phyloP scores from a whole-genome alignment of 2,329 filamentous ascomycete genomes.

The Neofusicoccum laricinum region DNA sequence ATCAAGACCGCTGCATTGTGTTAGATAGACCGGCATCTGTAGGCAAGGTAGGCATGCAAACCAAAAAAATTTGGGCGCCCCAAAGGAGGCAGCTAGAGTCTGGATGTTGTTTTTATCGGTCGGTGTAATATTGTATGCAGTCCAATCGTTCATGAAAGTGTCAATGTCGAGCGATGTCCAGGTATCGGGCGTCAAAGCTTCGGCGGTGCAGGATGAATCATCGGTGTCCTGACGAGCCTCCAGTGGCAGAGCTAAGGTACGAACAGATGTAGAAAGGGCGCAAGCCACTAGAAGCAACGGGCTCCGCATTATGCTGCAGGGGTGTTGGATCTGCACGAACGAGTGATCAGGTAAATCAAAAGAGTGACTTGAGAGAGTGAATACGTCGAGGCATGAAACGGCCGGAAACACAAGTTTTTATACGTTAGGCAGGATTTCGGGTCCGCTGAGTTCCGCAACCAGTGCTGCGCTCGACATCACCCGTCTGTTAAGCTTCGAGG shows the following conservation, averaged over 20 bases:
- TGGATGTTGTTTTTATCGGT: not conserved
- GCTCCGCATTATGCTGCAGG: not conserved
- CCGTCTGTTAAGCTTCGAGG: too few relatives aligned
- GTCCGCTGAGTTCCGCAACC: too few relatives aligned
- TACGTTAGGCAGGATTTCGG: not conserved
- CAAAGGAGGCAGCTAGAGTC: not conserved
- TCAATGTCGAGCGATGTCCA: not conserved
- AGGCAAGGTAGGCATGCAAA: not conserved
- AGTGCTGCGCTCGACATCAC: too few relatives aligned
- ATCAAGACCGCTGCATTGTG: not conserved
- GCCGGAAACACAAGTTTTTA: not conserved
- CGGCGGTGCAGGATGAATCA: not conserved
- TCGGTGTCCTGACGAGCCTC: not conserved
- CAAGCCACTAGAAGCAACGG: not conserved
- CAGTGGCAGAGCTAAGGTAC: not conserved
- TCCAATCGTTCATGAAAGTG: not conserved
- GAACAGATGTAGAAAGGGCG: not conserved
- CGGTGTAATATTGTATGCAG: not conserved
- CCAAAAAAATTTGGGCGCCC: not conserved
- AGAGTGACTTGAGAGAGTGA: not conserved
- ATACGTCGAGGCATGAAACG: not conserved
- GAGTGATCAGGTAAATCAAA: not conserved
- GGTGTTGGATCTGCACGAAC: not conserved
- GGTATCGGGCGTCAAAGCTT: not conserved
- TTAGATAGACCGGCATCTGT: not conserved